phyloP scores from a whole-genome alignment of 1,284 basidiomycete genomes.

The Microbotryum scabiosae region DNA sequence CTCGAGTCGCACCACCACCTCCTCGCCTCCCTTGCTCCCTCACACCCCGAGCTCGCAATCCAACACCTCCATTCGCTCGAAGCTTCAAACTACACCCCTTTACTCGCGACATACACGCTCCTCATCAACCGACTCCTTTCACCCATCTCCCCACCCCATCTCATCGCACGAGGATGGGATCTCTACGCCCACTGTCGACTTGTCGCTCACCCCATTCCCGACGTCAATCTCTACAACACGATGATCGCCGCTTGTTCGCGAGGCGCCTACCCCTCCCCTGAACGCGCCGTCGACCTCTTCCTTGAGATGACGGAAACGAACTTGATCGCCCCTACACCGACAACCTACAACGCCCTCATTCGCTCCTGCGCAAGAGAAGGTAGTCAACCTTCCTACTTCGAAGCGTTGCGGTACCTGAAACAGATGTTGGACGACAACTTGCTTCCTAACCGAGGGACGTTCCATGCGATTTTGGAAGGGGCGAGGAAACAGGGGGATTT shows the following conservation, averaged over 20 bases:
- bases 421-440: constrained; percentile 68
- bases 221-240: constrained; percentile 61
- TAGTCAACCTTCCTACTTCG: constrained; percentile 56
- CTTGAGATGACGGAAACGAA: constrained; percentile 73
- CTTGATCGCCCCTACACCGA: constrained; percentile 54
- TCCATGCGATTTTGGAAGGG: constrained; percentile 75
- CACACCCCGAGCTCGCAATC: constrained; percentile 37
- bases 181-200: constrained; percentile 94
- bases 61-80: constrained; percentile 39
- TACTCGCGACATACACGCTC: constrained; percentile 41
- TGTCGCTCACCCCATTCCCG: constrained; percentile 75
- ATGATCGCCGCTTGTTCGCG: constrained; percentile 84
- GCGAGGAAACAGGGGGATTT: constrained; percentile 81
- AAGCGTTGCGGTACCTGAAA: constrained; percentile 67
- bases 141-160: constrained; percentile 29
- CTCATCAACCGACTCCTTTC: constrained; percentile 39
- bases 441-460: constrained; percentile 60
- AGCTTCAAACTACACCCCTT: constrained; percentile 37
- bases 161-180: constrained; percentile 75
- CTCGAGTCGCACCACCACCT: constrained; percentile 55
- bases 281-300: constrained; percentile 87
- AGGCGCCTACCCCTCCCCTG: constrained; percentile 46
- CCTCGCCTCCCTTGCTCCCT: constrained; percentile 53
- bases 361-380: constrained; percentile 53
- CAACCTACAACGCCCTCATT: constrained; percentile 77